Base-by-base conservation (phyloP, 768 basidiomycete genomes). In the Amyloporia xantha region DNA sequence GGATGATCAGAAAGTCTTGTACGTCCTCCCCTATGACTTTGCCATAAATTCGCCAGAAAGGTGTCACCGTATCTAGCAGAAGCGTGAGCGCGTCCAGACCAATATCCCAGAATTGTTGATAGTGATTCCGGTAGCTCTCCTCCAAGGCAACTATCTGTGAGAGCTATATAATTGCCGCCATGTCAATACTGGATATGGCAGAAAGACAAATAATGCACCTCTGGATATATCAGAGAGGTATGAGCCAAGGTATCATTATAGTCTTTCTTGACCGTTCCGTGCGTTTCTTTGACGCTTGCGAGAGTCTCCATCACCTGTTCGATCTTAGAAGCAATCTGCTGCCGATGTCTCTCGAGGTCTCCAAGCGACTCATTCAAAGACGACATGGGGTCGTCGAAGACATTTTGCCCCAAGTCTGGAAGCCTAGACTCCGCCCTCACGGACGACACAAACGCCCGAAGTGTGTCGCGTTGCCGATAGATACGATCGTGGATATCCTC, bases 1-100 rank as follows among this genome's bases (percentile, higher is more conserved):
- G 87, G 50, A 90, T 80, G 56, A 90, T 85, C 50, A 89, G 77
- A 60, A 89, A 89, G 53, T 87, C 85, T 41, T 82, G 80, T 38
- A 86, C 74, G 57, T 90, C 87, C 59, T 86, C 78, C 26, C 85
- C 84, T 44, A 90, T 87, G n/a, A 78, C 77, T 58, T 84, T 87
- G 45, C 87, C 87, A 52, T 89, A 87, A 27, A 75, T 85, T 53
- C 86, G 72, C 87, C 87, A 89, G 59, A 90, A 78, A 0, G 87
- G 87, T 1, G 86, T 79, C 12, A 89, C 81, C 2, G 79, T 82
- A 57, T 88, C 86, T 38, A 90, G 71, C 42, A 89, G 65, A 48
- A 90, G 74, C 0, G 87, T 88, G 47, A 89, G 69, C 0, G 80
- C 81, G 49, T 87, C 84, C 76, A 88, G 82, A 15, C 82, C 87